Evolutionary conservation across 495 filamentous ascomycete genomes (phyloP), one percentile per base, ranked within the genome.

Genomic region (Penicillium cataractarum): DNA sequence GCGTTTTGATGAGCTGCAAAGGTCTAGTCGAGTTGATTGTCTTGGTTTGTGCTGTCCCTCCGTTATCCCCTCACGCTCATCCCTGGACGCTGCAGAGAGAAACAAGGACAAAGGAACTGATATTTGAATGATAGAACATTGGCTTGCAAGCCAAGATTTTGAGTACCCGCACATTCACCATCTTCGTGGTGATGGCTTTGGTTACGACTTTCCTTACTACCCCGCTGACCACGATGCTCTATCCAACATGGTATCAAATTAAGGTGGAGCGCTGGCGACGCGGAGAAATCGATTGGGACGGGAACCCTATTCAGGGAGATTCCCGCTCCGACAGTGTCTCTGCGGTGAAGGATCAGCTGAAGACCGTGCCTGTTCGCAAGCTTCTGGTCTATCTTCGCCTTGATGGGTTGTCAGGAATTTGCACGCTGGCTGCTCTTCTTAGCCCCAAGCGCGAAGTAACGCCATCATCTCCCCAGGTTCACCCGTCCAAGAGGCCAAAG

Each of bases 101-200:
- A 22, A 4, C 8, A 46, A 22, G 19, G 19, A 10, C n/a, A 44
- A 44, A 7, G 26, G 8, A 26, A 35, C 52, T 55, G 19, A 55
- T 10, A 26, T 24, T 33, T 17, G 32, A 15, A 52, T 58, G 39
- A 52, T 58, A 96, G 91, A 99, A 99, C 67, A 97, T 99, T 68
- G 95, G 95, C 26, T 83, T 95, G 17, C 90, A 96, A 83, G 95
- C 95, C 24, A 88, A 88, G 54, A 97, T 99, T 63, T 77, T 99
- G 31, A 94, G 90, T 53, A 83, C 84, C 26, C 85, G 87, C 29
- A 97, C 95, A 0, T 99, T 99, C 72, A 99, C 93, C 33, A 97
- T 99, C 60, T 99, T 99, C 57, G 95, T 99, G n/a, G 91, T 97
- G 63, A 97, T 98, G 87, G 94, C 95, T 33, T 80, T 98, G 9